A percentile compares a stretch with the other conserved stretches of the same genome.
Conservation (phyloP, 805 yeast species). For the Suhomyces prunicola region DNA sequence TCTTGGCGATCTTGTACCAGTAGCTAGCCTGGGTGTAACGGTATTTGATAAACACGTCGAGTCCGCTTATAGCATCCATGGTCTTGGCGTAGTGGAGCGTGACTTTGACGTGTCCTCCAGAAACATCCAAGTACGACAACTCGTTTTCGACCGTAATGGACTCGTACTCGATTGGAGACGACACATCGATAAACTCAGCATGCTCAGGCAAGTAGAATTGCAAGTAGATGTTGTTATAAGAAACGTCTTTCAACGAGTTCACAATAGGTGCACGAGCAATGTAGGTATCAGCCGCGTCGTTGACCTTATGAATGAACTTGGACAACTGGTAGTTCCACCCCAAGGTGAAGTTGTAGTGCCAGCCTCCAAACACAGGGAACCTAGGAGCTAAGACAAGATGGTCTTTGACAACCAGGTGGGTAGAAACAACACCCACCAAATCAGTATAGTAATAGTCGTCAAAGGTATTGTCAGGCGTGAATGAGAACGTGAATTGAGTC, state of each 20-base stretch:
- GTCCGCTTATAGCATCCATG: slow-evolving; percentile 61
- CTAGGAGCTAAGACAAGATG: slow-evolving; percentile 71
- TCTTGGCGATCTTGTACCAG: slow-evolving; percentile 62
- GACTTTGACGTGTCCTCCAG: slow-evolving; percentile 74
- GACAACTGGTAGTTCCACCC: slow-evolving; percentile 79
- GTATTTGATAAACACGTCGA: slow-evolving; percentile 61
- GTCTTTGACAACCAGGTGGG: slow-evolving; percentile 49
- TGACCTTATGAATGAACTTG: slow-evolving; percentile 46
- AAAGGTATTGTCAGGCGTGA: slow-evolving; percentile 37
- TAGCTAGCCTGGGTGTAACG: slow-evolving; percentile 51
- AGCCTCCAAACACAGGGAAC: slow-evolving; percentile 93
- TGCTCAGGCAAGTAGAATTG: slow-evolving; percentile 85
- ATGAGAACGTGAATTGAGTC: slow-evolving; percentile 54
- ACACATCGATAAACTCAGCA: slow-evolving; percentile 55
- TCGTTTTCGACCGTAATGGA: slow-evolving; percentile 31
- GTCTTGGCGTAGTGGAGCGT: slow-evolving; percentile 57
- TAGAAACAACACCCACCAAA: slow-evolving; percentile 89
- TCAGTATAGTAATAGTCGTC: slow-evolving; percentile 77
- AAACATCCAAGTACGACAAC: slow-evolving; percentile 67
- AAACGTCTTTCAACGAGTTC: slow-evolving; percentile 66
- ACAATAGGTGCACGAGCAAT: slow-evolving; percentile 67
- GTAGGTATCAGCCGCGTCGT: slow-evolving; percentile 45
- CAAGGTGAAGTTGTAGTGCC: slow-evolving; percentile 92
- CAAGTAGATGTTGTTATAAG: slow-evolving; percentile 59
- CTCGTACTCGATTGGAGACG: slow-evolving; percentile 50